Conservation (phyloP, 2,329 filamentous ascomycete species). For the Aureobasidium sp. region DNA sequence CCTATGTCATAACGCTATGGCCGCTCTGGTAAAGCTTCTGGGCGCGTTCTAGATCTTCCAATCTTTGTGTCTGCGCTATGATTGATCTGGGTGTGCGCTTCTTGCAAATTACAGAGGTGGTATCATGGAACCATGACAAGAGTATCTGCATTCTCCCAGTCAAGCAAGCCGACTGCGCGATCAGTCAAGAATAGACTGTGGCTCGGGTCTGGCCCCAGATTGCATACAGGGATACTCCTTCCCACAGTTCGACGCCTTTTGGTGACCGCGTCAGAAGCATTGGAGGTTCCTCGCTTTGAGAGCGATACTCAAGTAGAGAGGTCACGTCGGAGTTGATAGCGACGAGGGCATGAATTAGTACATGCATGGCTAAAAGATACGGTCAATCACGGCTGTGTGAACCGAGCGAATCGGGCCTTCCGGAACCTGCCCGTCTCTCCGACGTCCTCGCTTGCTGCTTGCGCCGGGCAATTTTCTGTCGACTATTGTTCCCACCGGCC, state of each 20-base stretch:
- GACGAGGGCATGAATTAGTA: background rate
- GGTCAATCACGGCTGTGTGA: conserved; percentile 1
- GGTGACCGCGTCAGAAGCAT: background rate
- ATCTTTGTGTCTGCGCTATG: background rate
- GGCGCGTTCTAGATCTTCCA: background rate
- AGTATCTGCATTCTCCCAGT: background rate
- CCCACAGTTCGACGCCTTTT: background rate
- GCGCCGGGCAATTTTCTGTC: background rate
- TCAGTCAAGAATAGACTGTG: background rate
- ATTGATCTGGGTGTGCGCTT: background rate
- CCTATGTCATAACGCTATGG: background rate
- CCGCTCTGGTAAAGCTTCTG: background rate
- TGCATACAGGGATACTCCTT: background rate
- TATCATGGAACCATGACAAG: background rate
- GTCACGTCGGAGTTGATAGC: background rate
- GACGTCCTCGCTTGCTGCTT: background rate
- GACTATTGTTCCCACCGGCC: background rate
- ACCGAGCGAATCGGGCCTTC: conserved; percentile 10
- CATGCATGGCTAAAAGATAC: background rate
- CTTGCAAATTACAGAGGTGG: background rate
- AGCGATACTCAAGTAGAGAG: background rate
- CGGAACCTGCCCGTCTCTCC: background rate
- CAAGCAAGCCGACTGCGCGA: background rate
- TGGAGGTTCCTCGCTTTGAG: background rate
- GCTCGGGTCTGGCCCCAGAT: background rate